Conservation (phyloP, 23 red algal species). For the Gracilaria domingensis region DNA sequence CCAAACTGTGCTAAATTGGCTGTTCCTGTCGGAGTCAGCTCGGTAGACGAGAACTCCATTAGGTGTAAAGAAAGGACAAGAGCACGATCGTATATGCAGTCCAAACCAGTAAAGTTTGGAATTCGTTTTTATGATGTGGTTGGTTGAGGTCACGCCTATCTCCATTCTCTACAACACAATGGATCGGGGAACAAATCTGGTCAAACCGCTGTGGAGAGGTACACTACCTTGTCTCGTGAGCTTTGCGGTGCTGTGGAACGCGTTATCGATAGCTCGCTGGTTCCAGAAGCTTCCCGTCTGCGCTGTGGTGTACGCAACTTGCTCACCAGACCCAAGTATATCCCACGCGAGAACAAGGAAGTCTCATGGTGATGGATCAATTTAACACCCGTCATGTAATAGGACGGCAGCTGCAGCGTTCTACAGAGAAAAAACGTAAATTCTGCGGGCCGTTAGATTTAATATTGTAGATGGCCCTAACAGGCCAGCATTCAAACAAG, state of each 20-base stretch:
- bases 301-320: background rate
- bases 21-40: background rate
- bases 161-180: constrained; percentile 6
- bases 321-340: background rate
- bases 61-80: background rate
- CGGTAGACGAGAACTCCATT: constrained; percentile 11
- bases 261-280: background rate
- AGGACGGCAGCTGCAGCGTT: background rate
- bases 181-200: constrained; percentile 22
- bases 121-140: constrained; percentile 10
- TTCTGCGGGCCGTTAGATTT: background rate
- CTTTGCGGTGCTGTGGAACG: background rate
- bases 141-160: background rate
- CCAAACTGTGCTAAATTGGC: background rate
- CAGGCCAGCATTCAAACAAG: background rate
- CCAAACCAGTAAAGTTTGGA: constrained; percentile 19
- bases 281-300: background rate
- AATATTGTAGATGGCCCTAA: background rate
- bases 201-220: background rate
- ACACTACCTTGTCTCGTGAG: constrained; percentile 3
- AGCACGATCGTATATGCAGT: constrained; percentile 1
- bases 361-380: constrained; percentile 4
- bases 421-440: background rate
- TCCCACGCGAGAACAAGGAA: background rate
- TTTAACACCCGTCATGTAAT: background rate